phyloP scores from a whole-genome alignment of 1,284 basidiomycete species.

The Malassezia psittaci region DNA sequence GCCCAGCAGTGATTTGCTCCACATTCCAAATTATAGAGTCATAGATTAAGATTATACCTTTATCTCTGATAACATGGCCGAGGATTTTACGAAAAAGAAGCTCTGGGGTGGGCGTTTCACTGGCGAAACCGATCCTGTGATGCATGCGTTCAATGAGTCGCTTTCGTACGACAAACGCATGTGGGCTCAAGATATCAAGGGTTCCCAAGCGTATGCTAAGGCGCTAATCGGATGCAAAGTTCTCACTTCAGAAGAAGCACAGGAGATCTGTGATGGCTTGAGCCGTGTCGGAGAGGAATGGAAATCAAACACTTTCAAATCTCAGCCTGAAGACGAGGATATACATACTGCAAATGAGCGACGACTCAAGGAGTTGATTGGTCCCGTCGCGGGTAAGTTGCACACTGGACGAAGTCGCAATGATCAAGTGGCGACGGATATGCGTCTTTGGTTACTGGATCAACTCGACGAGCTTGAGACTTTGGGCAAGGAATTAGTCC shows the following conservation, averaged over 20 bases:
- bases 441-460: constrained; percentile 87
- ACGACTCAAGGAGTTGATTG: constrained; percentile 81
- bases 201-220: constrained; percentile 90
- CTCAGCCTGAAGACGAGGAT: constrained; percentile 74
- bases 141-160: constrained; percentile 53
- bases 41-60: background rate
- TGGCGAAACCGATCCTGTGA: constrained; percentile 40
- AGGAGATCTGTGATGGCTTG: constrained; percentile 68
- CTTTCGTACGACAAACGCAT: constrained; percentile 87
- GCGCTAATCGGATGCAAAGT: constrained; percentile 70
- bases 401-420: constrained; percentile 94
- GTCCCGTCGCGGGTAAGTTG: constrained; percentile 50
- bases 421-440: constrained; percentile 95
- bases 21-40: constrained; percentile 11
- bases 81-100: constrained; percentile 45
- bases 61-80: constrained; percentile 4
- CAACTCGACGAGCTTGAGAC: constrained; percentile 63
- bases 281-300: constrained; percentile 71
- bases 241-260: constrained; percentile 60
- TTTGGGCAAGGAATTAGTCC: constrained; percentile 68
- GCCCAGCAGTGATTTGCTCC: constrained; percentile 20
- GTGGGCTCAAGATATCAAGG: constrained; percentile 80
- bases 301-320: constrained; percentile 50
- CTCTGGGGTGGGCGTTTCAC: constrained; percentile 48
- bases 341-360: constrained; percentile 99